Evolutionary conservation across 1,284 basidiomycete genomes (phyloP), one percentile per base, ranked within the genome.

Genomic region (Sporisorium sorghi): DNA sequence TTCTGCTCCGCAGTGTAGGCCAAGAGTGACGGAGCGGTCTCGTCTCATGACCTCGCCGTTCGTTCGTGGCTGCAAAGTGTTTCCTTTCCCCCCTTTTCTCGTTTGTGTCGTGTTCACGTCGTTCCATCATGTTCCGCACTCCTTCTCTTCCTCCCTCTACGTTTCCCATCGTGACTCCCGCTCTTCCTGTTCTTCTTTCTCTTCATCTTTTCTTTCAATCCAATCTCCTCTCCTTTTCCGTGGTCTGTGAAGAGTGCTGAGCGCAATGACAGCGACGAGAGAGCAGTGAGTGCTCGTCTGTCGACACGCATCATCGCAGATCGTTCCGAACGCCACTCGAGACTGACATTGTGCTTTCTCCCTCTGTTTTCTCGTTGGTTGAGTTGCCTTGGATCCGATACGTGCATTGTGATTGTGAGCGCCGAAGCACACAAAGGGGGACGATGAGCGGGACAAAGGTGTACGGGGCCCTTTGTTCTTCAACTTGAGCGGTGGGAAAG

Each of bases 251-350:
- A 19, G 3, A n/a, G 26, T 10, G 26, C 26, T 19, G 28, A 47
- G 46, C 9, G 3, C 17, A 47, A 12, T n/a, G 46, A 47, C 26
- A 28, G 46, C 26, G 28, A 19, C 17, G 19, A 9, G 6, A 46
- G 30, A 8, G 46, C 15, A 47, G 39, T 10, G 37, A 15, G 26
- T 26, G 40, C 28, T 43, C 11, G 26, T 6, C 19, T 11, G 28
- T 43, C 51, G 51, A 43, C 40, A 53, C 19, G 37, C 51, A 53
- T 53, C 51, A 32, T 23, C 4, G 47, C 28, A 5, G 35, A n/a
- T 37, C 35, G n/a, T n/a, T 32, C 30, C n/a, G 30, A n/a, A n/a
- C n/a, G n/a, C n/a, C n/a, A 33, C 26, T 17, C 26, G n/a, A 10
- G 19, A 21, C 26, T 19, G 12, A 23, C 46, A 47, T 8, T 40